Base-by-base conservation (phyloP, 2,329 filamentous ascomycete genomes). In the Fusarium secorum region DNA sequence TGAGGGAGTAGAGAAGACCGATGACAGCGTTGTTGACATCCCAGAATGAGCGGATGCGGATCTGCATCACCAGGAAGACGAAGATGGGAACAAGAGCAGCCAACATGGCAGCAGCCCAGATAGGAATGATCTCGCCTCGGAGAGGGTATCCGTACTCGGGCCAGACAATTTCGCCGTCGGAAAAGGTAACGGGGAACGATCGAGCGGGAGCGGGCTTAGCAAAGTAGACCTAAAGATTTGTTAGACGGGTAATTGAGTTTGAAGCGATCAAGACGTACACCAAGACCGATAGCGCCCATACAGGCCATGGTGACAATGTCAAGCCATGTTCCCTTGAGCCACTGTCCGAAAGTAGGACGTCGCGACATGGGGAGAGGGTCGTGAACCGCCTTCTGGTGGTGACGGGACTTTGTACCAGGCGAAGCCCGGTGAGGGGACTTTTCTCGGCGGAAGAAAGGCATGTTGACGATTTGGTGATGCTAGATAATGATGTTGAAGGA, bases 101-200 rank as follows among this genome's bases (percentile, higher is more conserved):
- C 22, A 93, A 83, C 22, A 94, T 79, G 3, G 91, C 91, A 14
- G 91, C 90, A 3, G 87, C 83, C 88, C 88, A 93, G 75, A 92
- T 93, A 28, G 91, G 91, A 11, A 93, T 79, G 75, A 93, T 91
- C 74, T 93, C 90, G 46, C 90, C 87, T 66, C 91, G 88, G 28
- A 92, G 79, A 2, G 91, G 90, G 76, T 92, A 93, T 32, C 90
- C 90, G 71, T 93, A 92, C 65, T 93, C 77, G 0, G 91, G 91
- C 71, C 90, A 87, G 48, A 93, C 89, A 44, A 93, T 84, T 75
- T 92, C 88, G 65, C 90, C 89, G 72, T 93, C 87, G 33, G 83
- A 79, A 75, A 91, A 92, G 49, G 85, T 87, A 44, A 93, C 85
- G 38, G 91, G 86, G 77, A 93, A 93, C 14, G 89, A 91, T n/a